phyloP scores from a whole-genome alignment of 2,329 filamentous ascomycete genomes.

The Aspergillus spinulosporus region DNA sequence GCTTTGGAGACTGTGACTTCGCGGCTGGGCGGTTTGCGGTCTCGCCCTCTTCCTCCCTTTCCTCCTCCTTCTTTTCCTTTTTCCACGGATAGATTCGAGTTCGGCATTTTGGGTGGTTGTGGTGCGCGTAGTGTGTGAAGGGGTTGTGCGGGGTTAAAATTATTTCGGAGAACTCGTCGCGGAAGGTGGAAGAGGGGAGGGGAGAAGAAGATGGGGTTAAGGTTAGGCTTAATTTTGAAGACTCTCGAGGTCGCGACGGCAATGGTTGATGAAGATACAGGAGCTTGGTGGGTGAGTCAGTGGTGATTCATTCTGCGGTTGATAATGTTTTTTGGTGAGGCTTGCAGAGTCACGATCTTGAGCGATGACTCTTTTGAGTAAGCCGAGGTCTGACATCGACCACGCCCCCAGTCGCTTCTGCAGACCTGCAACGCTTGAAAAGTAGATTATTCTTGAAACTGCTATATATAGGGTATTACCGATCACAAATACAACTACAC shows the following conservation, averaged over 20 bases:
- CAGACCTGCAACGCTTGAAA: neutral
- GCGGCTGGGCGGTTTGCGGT: constrained; percentile 25
- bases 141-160: neutral
- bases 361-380: neutral
- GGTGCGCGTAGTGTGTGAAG: neutral
- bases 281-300: neutral
- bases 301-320: neutral
- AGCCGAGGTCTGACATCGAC: neutral
- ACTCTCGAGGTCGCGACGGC: neutral
- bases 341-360: neutral
- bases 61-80: neutral
- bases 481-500: constrained; percentile 44
- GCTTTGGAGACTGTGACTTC: constrained; percentile 44
- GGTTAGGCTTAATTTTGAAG: neutral
- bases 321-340: neutral
- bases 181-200: neutral
- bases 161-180: constrained; percentile 1
- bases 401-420: neutral
- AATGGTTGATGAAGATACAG: neutral
- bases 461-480: constrained; percentile 23
- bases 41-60: constrained; percentile 2
- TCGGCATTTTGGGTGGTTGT: constrained; percentile 5
- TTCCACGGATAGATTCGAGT: neutral
- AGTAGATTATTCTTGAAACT: neutral
- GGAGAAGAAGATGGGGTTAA: neutral